Percentiles rank a stretch among this genome's conserved stretches.
These are phyloP conservation scores for Penicillium brasilianum DNA, from an alignment of 2,329 filamentous ascomycete genomes.

Conservation along the genomic window DNA sequence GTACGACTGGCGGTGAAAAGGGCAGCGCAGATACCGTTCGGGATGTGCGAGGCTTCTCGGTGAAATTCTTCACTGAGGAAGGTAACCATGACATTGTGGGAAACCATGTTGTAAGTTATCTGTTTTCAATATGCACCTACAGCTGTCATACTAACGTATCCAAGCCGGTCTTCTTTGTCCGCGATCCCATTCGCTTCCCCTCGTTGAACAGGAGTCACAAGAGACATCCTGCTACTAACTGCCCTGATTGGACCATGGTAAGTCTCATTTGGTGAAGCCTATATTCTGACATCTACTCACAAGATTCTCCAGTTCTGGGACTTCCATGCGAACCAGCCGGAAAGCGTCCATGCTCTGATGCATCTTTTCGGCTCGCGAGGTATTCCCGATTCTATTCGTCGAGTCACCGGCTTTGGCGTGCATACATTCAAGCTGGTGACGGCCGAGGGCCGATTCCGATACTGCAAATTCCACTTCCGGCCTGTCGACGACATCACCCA, in stretches of 20 bases:
- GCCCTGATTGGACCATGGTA: conserved; percentile 65
- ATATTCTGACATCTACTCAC: background rate
- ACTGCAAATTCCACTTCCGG: conserved; percentile 66
- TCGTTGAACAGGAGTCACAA: conserved; percentile 65
- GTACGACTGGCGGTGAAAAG: conserved; percentile 54
- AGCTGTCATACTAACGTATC: background rate
- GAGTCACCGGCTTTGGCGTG: conserved; percentile 61
- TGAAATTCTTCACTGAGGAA: conserved; percentile 60
- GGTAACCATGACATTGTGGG: conserved; percentile 48
- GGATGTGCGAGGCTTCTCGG: conserved; percentile 56
- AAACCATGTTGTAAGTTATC: conserved; percentile 28
- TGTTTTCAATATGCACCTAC: background rate
- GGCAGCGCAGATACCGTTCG: conserved; percentile 56
- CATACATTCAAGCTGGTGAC: conserved; percentile 41
- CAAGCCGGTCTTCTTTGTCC: conserved; percentile 52
- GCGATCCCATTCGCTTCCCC: conserved; percentile 52
- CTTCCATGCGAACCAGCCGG: conserved; percentile 61
- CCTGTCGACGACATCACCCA: conserved; percentile 61
- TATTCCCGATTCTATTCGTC: conserved; percentile 44
- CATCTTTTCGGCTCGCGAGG: conserved; percentile 66
- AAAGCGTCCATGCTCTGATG: conserved; percentile 65
- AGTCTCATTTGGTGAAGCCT: conserved; percentile 3
- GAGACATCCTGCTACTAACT: conserved; percentile 66
- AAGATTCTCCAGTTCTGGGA: conserved; percentile 60
- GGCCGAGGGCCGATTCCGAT: conserved; percentile 59